A percentile compares a stretch with the other conserved stretches of the same genome.
Evolutionary conservation across 495 filamentous ascomycete species (phyloP).

Genomic region (Symbiotaphrina buchneri): DNA sequence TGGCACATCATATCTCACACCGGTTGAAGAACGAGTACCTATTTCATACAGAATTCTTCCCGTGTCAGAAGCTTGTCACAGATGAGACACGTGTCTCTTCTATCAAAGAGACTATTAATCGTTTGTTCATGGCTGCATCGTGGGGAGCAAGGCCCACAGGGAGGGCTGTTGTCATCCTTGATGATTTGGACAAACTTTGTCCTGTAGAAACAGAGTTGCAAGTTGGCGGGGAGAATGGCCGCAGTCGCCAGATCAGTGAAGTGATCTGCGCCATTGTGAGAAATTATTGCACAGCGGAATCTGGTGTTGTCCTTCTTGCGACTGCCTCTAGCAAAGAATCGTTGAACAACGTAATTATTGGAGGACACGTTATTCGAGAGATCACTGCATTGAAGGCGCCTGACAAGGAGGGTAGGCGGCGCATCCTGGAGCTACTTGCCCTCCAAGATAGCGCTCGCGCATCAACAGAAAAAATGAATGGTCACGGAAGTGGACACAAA

Average conservation of each 20-base stretch:
- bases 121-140: conserved; percentile 66
- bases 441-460: conserved; percentile 7
- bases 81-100: conserved; percentile 73
- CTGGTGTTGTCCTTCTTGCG: conserved; percentile 66
- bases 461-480: conserved; percentile 17
- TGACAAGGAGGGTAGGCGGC: conserved; percentile 72
- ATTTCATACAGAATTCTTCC: conserved; percentile 60
- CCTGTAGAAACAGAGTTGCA: conserved; percentile 82
- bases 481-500: background rate
- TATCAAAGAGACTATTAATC: conserved; percentile 69
- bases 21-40: conserved; percentile 39
- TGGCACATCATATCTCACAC: conserved; percentile 42
- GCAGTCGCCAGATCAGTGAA: conserved; percentile 83
- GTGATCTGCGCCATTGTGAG: conserved; percentile 60
- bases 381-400: conserved; percentile 72
- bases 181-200: conserved; percentile 83
- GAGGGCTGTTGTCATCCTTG: conserved; percentile 60
- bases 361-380: conserved; percentile 61
- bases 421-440: conserved; percentile 54
- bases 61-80: conserved; percentile 61
- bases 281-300: conserved; percentile 55
- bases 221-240: conserved; percentile 74
- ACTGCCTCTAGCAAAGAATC: conserved; percentile 85
- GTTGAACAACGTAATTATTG: conserved; percentile 56
- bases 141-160: conserved; percentile 80